Conservation (phyloP, 2,329 filamentous ascomycete species). For the Drechslerella coelobrocha region DNA sequence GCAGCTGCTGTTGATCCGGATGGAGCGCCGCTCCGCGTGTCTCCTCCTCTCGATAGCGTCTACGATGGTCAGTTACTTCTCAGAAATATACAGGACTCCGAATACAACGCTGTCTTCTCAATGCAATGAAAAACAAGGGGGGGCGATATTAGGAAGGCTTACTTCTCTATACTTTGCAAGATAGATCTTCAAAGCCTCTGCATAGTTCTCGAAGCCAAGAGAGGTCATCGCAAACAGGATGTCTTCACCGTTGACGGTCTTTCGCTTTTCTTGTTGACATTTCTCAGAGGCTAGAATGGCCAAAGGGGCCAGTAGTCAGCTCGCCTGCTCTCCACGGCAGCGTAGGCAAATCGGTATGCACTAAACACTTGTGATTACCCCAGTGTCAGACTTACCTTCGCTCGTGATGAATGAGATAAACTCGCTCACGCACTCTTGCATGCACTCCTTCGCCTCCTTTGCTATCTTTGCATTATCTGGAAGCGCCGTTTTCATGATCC, state of each 20-base stretch:
- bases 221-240: slow-evolving; percentile 99
- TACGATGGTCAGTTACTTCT: slow-evolving; percentile 34
- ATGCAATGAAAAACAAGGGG: neutral
- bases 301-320: slow-evolving; percentile 8
- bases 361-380: slow-evolving; percentile 32
- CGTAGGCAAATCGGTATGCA: slow-evolving; percentile 8
- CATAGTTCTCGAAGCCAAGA: slow-evolving; percentile 97
- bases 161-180: slow-evolving; percentile 97
- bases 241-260: slow-evolving; percentile 98
- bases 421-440: slow-evolving; percentile 99
- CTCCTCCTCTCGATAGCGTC: slow-evolving; percentile 50
- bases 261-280: slow-evolving; percentile 98
- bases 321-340: slow-evolving; percentile 12
- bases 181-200: slow-evolving; percentile 97
- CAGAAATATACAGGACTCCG: slow-evolving; percentile 7
- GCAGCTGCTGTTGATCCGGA: slow-evolving; percentile 51
- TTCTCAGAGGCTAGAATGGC: slow-evolving; percentile 82
- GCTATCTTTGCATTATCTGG: slow-evolving; percentile 99
- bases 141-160: slow-evolving; percentile 60
- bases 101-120: neutral
- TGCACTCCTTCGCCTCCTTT: slow-evolving; percentile 98
- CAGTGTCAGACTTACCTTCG: slow-evolving; percentile 73
- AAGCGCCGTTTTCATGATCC: slow-evolving; percentile 97
- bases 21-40: slow-evolving; percentile 49
- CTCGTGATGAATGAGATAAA: slow-evolving; percentile 99